Base-by-base conservation (phyloP, 108 stramenopile genomes). In the Epithemia pelagica region DNA sequence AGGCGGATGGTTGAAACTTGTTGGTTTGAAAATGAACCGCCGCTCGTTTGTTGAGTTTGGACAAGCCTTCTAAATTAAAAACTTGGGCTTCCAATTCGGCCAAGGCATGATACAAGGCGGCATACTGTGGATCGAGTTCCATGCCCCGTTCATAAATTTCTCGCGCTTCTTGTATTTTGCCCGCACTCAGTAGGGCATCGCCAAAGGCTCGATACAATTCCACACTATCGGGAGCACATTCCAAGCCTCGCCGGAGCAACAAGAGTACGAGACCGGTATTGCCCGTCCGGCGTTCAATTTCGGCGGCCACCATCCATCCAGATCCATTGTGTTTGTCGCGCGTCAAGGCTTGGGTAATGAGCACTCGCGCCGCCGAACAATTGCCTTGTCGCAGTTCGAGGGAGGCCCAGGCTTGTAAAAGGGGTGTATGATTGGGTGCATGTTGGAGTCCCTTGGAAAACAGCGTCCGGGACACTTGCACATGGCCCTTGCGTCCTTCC, bases 51-150 rank as follows among this genome's bases (percentile, higher is more conserved):
- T 94, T 89, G 10, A 94, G 74, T 26, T 74, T 74, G 2, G 88
- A 64, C 28, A 94, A 79, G 18, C 82, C 93, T 68, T 94, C 88
- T 2, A 94, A 58, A 66, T 94, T 94, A 66, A 84, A 89, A 0
- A 94, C 74, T 19, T 74, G 66, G 29, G 93, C 93, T 75, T 94
- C 93, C 18, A 94, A 68, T 69, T 94, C 88, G 10, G 93, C 93
- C 33, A 90, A 74, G 18, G 88, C 86, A 68, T 95, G 90, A 46
- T 95, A 95, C 1, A 90, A 76, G 5, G 89, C 84, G 21, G 90
- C 90, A 70, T 91, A 67, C 37, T 83, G 31, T 5, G 89, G 90
- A 64, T 90, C 84, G 46, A 90, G 60, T 58, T 91, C 90, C 7
- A 95, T 72, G 20, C 88, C 90, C 55, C 81, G 77, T 55, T 91